These are phyloP conservation scores for Hanseniaspora singularis DNA, from an alignment of 805 yeast species.

Conservation along the genomic window DNA sequence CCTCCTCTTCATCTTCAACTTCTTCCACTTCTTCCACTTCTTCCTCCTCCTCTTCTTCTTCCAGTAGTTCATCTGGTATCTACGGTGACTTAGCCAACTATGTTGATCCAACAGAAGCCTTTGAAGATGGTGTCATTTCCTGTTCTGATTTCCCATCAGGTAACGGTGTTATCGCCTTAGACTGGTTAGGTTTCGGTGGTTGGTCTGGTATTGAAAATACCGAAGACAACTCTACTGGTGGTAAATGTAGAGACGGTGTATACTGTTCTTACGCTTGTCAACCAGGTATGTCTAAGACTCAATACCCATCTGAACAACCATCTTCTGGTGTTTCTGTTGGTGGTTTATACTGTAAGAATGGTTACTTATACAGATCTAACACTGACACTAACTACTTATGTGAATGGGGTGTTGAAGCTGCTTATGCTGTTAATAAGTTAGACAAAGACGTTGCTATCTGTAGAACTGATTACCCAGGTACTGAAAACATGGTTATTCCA, in stretches of 20 bases:
- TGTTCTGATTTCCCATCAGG: constrained; percentile 69
- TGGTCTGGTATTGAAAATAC: constrained; percentile 56
- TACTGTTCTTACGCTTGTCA: constrained; percentile 98
- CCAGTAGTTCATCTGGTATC: constrained; percentile 27
- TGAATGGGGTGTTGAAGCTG: constrained; percentile 71
- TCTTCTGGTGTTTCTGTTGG: constrained; percentile 83
- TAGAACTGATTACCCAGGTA: constrained; percentile 98
- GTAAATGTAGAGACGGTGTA: constrained; percentile 69
- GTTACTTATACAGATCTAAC: constrained; percentile 76
- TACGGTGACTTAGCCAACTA: constrained; percentile 42
- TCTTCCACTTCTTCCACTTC: constrained; percentile 24
- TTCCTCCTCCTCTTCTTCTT: constrained; percentile 19
- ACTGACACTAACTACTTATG: constrained; percentile 56
- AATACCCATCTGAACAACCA: constrained; percentile 89
- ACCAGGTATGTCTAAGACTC: constrained; percentile 98
- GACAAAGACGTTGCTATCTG: constrained; percentile 69
- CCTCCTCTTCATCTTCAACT: constrained; percentile 24
- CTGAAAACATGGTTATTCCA: constrained; percentile 96
- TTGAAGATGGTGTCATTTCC: constrained; percentile 52
- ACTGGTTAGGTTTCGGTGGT: constrained; percentile 68
- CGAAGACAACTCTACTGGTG: constrained; percentile 48
- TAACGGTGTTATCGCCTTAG: constrained; percentile 68
- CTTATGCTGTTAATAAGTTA: constrained; percentile 55
- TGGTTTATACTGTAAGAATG: constrained; percentile 77
- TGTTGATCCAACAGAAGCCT: constrained; percentile 37